Percentiles rank a stretch among this genome's conserved stretches.
Evolutionary conservation across 2,329 filamentous ascomycete species (phyloP).

Genomic region (Pseudogymnoascus sp.): DNA sequence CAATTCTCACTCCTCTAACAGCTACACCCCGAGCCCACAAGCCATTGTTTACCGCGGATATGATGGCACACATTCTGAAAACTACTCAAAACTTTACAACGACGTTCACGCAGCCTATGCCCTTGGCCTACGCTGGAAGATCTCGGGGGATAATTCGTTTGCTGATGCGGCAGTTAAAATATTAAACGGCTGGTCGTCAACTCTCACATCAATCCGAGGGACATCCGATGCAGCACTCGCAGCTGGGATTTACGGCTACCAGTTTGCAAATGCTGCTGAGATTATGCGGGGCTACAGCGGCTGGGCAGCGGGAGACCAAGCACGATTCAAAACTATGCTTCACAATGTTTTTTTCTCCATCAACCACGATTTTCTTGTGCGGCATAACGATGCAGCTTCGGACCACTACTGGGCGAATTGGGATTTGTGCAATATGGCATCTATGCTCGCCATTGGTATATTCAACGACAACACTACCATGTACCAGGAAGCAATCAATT

Average conservation of each 20-base stretch:
- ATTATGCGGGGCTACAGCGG: constrained; percentile 30
- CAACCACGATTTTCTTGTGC: constrained; percentile 31
- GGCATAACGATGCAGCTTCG: constrained; percentile 29
- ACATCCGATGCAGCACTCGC: constrained; percentile 32
- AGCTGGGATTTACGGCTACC: constrained; percentile 37
- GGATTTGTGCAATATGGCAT: constrained; percentile 37
- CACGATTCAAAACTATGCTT: constrained; percentile 27
- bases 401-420: constrained; percentile 28
- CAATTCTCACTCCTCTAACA: constrained; percentile 23
- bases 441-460: constrained; percentile 34
- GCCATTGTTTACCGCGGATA: constrained; percentile 31
- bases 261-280: constrained; percentile 40
- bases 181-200: constrained; percentile 32
- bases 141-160: constrained; percentile 30
- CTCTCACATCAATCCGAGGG: constrained; percentile 28
- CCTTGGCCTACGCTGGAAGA: constrained; percentile 34
- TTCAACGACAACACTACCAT: constrained; percentile 35
- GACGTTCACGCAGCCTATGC: constrained; percentile 32
- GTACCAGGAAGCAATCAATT: constrained; percentile 31
- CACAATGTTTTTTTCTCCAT: constrained; percentile 31
- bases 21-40: constrained; percentile 25
- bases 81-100: constrained; percentile 28
- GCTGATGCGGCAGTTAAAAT: constrained; percentile 31
- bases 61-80: constrained; percentile 24
- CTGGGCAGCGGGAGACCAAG: constrained; percentile 25